Evolutionary conservation across 2,329 filamentous ascomycete genomes (phyloP).

Genomic region (Ascochyta rabiei): DNA sequence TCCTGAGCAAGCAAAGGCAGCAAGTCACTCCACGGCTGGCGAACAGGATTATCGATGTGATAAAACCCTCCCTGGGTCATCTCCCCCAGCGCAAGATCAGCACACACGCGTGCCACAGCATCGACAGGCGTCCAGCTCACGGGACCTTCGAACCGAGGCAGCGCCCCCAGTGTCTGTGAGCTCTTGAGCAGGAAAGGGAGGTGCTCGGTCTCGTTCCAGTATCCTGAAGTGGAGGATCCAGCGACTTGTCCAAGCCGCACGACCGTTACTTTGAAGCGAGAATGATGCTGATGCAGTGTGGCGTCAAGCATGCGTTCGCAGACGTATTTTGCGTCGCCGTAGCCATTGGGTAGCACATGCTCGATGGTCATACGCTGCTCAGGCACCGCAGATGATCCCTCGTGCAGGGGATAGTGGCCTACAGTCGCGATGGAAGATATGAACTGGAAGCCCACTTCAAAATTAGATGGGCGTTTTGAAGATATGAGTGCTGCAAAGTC

Average conservation of each 20-base stretch:
- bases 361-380: conserved; percentile 53
- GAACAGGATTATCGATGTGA: conserved; percentile 54
- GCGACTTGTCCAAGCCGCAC: conserved; percentile 61
- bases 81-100: conserved; percentile 42
- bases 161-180: conserved; percentile 52
- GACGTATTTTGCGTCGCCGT: conserved; percentile 59
- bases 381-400: conserved; percentile 41
- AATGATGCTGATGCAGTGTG: conserved; percentile 54
- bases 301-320: conserved; percentile 59
- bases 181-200: conserved; percentile 59
- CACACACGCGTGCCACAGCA: conserved; percentile 42
- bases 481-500: conserved; percentile 50
- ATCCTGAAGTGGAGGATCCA: conserved; percentile 56
- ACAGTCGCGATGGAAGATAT: conserved; percentile 53
- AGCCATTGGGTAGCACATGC: conserved; percentile 54
- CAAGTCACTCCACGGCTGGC: conserved; percentile 52
- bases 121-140: conserved; percentile 56
- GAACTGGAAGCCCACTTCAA: conserved; percentile 47
- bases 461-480: neutral
- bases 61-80: conserved; percentile 43
- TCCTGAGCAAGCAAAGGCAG: conserved; percentile 41
- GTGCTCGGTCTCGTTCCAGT: conserved; percentile 63
- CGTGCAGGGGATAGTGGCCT: conserved; percentile 33
- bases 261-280: conserved; percentile 52
- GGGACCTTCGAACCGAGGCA: conserved; percentile 39